phyloP scores from a whole-genome alignment of 805 yeast genomes.

The Yarrowia sp. region DNA sequence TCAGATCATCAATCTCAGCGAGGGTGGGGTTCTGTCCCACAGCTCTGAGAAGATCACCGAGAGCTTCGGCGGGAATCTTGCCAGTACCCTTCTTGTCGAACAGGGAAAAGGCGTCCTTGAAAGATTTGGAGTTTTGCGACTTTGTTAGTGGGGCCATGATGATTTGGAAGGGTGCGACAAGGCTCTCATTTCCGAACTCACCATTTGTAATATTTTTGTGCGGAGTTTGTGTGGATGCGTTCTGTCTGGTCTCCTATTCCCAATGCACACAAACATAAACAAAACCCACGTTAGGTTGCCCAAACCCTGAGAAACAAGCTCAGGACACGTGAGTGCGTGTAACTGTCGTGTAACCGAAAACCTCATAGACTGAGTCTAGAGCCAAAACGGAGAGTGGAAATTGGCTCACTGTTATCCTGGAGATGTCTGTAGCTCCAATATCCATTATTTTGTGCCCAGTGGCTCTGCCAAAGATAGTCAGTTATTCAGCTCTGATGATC shows the following conservation, averaged over 20 bases:
- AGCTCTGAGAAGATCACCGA: slow-evolving; percentile 93
- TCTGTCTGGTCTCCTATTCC: slow-evolving; percentile 19
- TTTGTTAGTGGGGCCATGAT: slow-evolving; percentile 24
- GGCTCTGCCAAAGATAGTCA: too few species aligned
- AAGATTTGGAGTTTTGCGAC: slow-evolving; percentile 40
- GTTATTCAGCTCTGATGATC: neutral
- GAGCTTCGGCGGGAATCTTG: slow-evolving; percentile 71
- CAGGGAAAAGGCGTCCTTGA: slow-evolving; percentile 92
- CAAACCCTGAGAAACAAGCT: slow-evolving; percentile 1
- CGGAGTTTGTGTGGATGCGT: slow-evolving; percentile 11
- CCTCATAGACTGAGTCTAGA: neutral
- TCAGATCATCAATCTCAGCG: slow-evolving; percentile 70
- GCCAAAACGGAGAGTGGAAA: too few species aligned
- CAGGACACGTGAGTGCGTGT: slow-evolving; percentile 18
- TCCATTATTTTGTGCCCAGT: too few species aligned
- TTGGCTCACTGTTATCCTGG: neutral
- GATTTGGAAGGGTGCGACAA: neutral
- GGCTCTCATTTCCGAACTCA: slow-evolving; percentile 1
- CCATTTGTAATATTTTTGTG: slow-evolving; percentile 22
- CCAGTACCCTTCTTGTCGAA: slow-evolving; percentile 97
- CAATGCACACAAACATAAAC: slow-evolving; percentile 21
- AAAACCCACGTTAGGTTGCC: neutral
- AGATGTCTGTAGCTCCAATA: too few species aligned
- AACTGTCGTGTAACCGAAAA: neutral
- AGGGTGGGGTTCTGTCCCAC: slow-evolving; percentile 98